Conservation (phyloP, 2,329 filamentous ascomycete genomes). For the Nothophaeocryptopus gaeumannii region DNA sequence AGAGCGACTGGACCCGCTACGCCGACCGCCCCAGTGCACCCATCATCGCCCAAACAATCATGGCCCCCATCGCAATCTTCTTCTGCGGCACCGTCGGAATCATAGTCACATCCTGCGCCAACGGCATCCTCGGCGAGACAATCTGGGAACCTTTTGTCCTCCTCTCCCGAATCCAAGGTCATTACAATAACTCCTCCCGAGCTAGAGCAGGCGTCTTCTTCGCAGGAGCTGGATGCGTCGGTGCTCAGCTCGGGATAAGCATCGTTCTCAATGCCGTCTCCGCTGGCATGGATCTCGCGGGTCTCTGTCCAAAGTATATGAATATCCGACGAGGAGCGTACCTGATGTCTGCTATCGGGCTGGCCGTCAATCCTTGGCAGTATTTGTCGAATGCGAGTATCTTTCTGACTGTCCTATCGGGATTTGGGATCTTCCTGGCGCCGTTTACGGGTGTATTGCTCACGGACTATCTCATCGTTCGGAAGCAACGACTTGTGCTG, state of each 20-base stretch:
- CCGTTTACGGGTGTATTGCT: slow-evolving; percentile 1
- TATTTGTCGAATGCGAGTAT: neutral
- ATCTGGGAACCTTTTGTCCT: slow-evolving; percentile 3
- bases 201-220: slow-evolving; percentile 1
- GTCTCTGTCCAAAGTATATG: slow-evolving; percentile 2
- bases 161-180: slow-evolving; percentile 1
- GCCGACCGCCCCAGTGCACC: neutral
- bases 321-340: slow-evolving; percentile 3
- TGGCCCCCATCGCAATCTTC: slow-evolving; percentile 2
- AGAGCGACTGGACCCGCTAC: slow-evolving; percentile 3
- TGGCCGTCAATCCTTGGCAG: slow-evolving; percentile 4
- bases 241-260: slow-evolving; percentile 2
- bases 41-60: slow-evolving; percentile 3
- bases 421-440: slow-evolving; percentile 3
- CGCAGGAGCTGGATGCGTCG: slow-evolving; percentile 1
- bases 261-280: slow-evolving; percentile 1
- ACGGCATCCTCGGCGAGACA: slow-evolving; percentile 1
- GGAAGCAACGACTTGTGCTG: neutral
- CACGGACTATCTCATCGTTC: slow-evolving; percentile 1
- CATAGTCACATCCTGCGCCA: slow-evolving; percentile 3
- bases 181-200: slow-evolving; percentile 4
- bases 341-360: neutral
- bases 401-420: slow-evolving; percentile 1
- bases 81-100: slow-evolving; percentile 3
- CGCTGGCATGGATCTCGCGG: slow-evolving; percentile 3